These are phyloP conservation scores for Phytophthora tubulina DNA, from an alignment of 352 stramenopile species.

Conservation along the genomic window DNA sequence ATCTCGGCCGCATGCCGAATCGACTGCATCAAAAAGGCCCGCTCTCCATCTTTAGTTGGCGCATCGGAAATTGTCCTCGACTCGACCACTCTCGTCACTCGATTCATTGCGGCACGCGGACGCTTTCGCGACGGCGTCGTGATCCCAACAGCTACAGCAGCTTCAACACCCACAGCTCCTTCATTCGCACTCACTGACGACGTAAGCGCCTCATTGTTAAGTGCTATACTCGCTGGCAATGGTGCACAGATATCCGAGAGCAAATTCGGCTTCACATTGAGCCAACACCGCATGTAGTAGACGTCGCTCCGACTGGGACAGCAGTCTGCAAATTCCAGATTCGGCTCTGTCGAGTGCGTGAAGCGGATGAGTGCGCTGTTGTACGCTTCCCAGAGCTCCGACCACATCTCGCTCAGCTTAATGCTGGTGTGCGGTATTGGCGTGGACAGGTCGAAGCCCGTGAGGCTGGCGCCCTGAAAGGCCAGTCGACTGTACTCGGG, in stretches of 20 bases:
- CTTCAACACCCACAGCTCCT: not conserved
- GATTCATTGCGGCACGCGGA: not conserved
- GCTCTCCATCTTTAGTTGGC: not conserved
- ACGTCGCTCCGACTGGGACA: slow-evolving; percentile 30
- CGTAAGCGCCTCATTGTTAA: not conserved
- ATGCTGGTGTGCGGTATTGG: slow-evolving; percentile 30
- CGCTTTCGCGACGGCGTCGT: slow-evolving; percentile 11
- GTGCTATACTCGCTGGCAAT: slow-evolving; percentile 6
- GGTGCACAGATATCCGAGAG: slow-evolving; percentile 25
- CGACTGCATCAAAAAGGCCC: slow-evolving; percentile 27
- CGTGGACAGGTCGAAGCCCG: slow-evolving; percentile 23
- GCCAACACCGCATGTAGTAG: slow-evolving; percentile 31
- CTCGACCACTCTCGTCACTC: slow-evolving; percentile 1
- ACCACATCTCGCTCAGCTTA: slow-evolving; percentile 36
- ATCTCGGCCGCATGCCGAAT: slow-evolving; percentile 22
- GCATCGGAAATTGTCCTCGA: not conserved
- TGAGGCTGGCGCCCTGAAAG: slow-evolving; percentile 17
- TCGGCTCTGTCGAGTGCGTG: slow-evolving; percentile 20
- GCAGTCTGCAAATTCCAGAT: slow-evolving; percentile 26
- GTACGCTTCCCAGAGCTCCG: slow-evolving; percentile 27
- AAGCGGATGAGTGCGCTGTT: slow-evolving; percentile 23
- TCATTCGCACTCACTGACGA: not conserved
- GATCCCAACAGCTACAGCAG: not conserved
- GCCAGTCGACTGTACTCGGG: slow-evolving; percentile 21
- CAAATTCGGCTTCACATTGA: slow-evolving; percentile 25